Evolutionary conservation across 192 early-diverging fungal genomes (phyloP), one percentile per base, ranked within the genome.

Genomic region (Gaertneriomyces sp.): DNA sequence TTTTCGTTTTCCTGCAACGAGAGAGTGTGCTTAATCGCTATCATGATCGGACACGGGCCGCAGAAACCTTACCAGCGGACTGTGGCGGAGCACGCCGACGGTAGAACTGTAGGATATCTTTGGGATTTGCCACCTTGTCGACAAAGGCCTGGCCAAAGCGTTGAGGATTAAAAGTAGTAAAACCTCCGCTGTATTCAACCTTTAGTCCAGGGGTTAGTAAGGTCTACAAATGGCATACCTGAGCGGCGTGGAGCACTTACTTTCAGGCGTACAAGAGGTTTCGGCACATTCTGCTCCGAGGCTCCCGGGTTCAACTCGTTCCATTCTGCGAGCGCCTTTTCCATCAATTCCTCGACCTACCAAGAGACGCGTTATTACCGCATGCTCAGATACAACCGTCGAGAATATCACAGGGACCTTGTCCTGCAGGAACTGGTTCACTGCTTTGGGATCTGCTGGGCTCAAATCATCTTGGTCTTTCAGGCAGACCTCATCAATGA

Each of bases 101-200:
- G 68, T 86, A 87, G 73, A 93, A 95, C 54, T 86, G 81, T 7
- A 96, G 73, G 60, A 96, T 87, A 43, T 96, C 93, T 57, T 87
- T 87, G 2, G 91, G 88, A 68, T 96, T 96, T 19, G 94, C 94
- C 5, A 96, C 91, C 16, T 78, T 67, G 25, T 90, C 84, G 4
- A 87, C 83, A 79, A 93, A 94, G 39, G 77, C 62, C 40, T 88
- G 84, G 0, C 94, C 93, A 74, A 96, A 96, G 11, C 88, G 79
- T 72, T 90, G 85, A 7, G 92, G 90, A 70, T 93, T 93, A 72
- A 93, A 88, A 50, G 89, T 87, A 49, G 83, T 79, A 63, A 84
- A 96, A 0, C 89, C 91, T 60, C 89, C 91, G 14, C 80, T 86
- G 63, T 96, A 96, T 47, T 96, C 92, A 39, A 96, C 93, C n/a